Percentiles rank a stretch among this genome's conserved stretches.
Evolutionary conservation across 2,329 filamentous ascomycete species (phyloP).

Genomic region (Coniochaeta sp.): DNA sequence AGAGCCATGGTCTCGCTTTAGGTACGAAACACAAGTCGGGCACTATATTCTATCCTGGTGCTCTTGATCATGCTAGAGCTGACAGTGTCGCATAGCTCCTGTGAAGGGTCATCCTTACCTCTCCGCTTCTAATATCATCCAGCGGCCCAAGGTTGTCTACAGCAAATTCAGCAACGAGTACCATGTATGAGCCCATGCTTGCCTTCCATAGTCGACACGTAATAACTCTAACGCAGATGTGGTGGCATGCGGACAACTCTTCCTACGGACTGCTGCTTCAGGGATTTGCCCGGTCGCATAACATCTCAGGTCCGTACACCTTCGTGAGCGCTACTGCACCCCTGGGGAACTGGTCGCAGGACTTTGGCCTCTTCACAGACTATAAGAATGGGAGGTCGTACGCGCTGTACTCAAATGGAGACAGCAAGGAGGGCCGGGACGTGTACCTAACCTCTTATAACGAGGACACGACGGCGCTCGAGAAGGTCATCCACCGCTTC

Average conservation of each 20-base stretch:
- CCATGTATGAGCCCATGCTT: constrained; percentile 31
- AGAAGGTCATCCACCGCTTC: constrained; percentile 44
- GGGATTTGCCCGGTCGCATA: constrained; percentile 41
- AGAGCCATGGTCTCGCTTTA: constrained; percentile 47
- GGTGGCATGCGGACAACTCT: constrained; percentile 52
- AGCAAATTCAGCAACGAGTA: constrained; percentile 47
- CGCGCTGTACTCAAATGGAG: constrained; percentile 49
- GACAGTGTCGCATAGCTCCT: constrained; percentile 27
- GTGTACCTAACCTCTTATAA: constrained; percentile 47
- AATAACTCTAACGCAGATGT: constrained; percentile 15
- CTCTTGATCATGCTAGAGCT: too few species aligned
- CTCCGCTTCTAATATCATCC: constrained; percentile 48
- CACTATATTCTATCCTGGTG: too few species aligned
- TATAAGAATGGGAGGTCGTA: constrained; percentile 47
- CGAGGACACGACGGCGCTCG: constrained; percentile 36
- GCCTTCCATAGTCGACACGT: background rate
- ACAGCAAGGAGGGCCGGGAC: constrained; percentile 42
- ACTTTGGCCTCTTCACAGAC: constrained; percentile 51
- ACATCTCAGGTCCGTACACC: constrained; percentile 40
- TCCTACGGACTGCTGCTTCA: constrained; percentile 47
- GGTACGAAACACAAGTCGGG: constrained; percentile 27
- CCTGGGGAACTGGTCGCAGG: constrained; percentile 52
- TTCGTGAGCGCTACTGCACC: constrained; percentile 44
- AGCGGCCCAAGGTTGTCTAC: constrained; percentile 55
- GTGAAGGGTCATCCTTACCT: constrained; percentile 48